A percentile compares a stretch with the other conserved stretches of the same genome.
phyloP scores from a whole-genome alignment of 768 basidiomycete species.

The Rhodotorula paludigena region DNA sequence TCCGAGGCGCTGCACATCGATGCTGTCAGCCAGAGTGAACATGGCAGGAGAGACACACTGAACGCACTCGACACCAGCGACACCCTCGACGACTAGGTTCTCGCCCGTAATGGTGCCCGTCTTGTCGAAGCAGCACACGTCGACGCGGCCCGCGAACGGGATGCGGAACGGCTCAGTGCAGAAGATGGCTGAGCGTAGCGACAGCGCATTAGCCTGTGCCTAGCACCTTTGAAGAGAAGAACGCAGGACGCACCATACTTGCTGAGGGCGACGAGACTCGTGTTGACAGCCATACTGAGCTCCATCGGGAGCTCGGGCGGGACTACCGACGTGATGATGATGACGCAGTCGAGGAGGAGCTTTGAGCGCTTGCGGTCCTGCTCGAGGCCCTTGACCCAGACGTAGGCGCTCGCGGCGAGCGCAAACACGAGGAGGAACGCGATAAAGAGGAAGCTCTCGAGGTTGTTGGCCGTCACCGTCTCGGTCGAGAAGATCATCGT shows the following conservation, averaged over 20 bases:
- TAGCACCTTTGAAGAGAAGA: not conserved
- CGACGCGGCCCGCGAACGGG: slow-evolving; percentile 88
- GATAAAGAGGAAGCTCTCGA: slow-evolving; percentile 94
- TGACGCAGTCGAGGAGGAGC: slow-evolving; percentile 84
- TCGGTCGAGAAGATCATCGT: slow-evolving; percentile 99
- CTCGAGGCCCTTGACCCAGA: slow-evolving; percentile 94
- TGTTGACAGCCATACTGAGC: slow-evolving; percentile 89
- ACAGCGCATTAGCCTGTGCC: not conserved
- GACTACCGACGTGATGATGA: slow-evolving; percentile 95
- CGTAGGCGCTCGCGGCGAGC: slow-evolving; percentile 95
- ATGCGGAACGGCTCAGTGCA: slow-evolving; percentile 99
- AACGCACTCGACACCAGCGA: slow-evolving; percentile 80
- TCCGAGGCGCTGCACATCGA: slow-evolving; percentile 55
- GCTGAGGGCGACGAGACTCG: slow-evolving; percentile 82
- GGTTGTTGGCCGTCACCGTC: slow-evolving; percentile 89
- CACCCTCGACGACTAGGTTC: slow-evolving; percentile 86
- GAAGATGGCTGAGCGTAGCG: slow-evolving; percentile 70
- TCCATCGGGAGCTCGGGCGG: slow-evolving; percentile 99
- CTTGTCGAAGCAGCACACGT: slow-evolving; percentile 99
- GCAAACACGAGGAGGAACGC: slow-evolving; percentile 97
- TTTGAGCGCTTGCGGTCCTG: slow-evolving; percentile 90
- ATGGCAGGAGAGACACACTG: not conserved
- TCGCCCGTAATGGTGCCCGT: slow-evolving; percentile 98
- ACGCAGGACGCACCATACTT: slow-evolving; percentile 66
- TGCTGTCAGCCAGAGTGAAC: not conserved